Evolutionary conservation across 1,139 yeast genomes (phyloP).

Genomic region (Hansenula sp.): DNA sequence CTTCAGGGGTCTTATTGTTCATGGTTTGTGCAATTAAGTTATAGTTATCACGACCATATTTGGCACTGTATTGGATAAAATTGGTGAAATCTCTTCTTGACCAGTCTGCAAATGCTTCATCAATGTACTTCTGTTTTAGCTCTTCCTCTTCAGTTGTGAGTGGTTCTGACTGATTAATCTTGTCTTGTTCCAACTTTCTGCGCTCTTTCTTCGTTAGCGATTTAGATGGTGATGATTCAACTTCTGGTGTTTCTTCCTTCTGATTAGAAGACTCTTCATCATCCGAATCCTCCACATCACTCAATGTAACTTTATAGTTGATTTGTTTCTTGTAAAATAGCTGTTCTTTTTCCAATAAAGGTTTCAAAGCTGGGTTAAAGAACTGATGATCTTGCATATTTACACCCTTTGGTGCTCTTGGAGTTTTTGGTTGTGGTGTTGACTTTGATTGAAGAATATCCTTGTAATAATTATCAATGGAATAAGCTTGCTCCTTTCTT

Average conservation of each 20-base stretch:
- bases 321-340: slow-evolving; percentile 68
- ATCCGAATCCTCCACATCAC: slow-evolving; percentile 24
- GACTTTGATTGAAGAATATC: slow-evolving; percentile 55
- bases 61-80: slow-evolving; percentile 77
- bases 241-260: slow-evolving; percentile 23
- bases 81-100: slow-evolving; percentile 84
- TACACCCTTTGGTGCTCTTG: slow-evolving; percentile 69
- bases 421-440: slow-evolving; percentile 42
- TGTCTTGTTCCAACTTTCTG: slow-evolving; percentile 52
- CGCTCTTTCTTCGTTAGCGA: slow-evolving; percentile 36
- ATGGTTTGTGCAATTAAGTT: slow-evolving; percentile 59
- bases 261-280: slow-evolving; percentile 23
- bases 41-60: slow-evolving; percentile 64
- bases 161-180: slow-evolving; percentile 66
- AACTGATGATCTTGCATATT: slow-evolving; percentile 87
- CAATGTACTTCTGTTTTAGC: slow-evolving; percentile 55
- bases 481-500: slow-evolving; percentile 82
- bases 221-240: slow-evolving; percentile 15
- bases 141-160: slow-evolving; percentile 71
- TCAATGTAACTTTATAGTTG: slow-evolving; percentile 60
- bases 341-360: slow-evolving; percentile 73
- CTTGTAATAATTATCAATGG: slow-evolving; percentile 83
- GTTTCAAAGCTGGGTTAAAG: slow-evolving; percentile 61
- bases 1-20: slow-evolving; percentile 66
- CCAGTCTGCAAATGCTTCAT: slow-evolving; percentile 76